Conservation (phyloP, 371 early-diverging fungal species). For the Lichtheimia corymbifera region DNA sequence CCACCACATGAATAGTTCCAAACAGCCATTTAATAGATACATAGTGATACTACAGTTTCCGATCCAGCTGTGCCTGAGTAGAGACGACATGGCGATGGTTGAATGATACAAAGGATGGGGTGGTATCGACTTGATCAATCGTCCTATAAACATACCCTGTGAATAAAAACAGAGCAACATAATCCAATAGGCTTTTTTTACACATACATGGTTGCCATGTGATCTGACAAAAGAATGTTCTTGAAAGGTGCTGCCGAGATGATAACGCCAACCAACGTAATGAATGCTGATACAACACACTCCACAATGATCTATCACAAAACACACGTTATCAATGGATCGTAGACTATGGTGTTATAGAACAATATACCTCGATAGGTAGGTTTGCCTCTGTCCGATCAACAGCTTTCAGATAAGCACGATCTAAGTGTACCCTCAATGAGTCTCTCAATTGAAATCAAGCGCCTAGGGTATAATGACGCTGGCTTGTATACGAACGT, state of each 20-base stretch:
- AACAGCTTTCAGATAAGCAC: conserved; percentile 67
- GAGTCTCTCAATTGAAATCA: not conserved
- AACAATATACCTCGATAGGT: conserved; percentile 59
- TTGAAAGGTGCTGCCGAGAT: conserved; percentile 62
- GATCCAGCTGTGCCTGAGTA: conserved; percentile 34
- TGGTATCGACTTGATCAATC: conserved; percentile 66
- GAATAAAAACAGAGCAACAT: not conserved
- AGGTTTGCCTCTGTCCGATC: conserved; percentile 52
- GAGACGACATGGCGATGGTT: conserved; percentile 55
- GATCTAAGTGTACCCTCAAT: conserved; percentile 42
- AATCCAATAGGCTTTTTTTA: not conserved
- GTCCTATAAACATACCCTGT: conserved; percentile 39
- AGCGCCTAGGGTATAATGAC: not conserved
- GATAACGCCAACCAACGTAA: conserved; percentile 40
- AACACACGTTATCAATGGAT: not conserved
- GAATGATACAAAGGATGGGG: conserved; percentile 64
- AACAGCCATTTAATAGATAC: too few species aligned
- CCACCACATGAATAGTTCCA: too few species aligned
- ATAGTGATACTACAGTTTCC: conserved; percentile 17
- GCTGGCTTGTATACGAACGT: conserved; percentile 40
- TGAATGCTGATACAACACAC: conserved; percentile 39
- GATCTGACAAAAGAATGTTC: conserved; percentile 60
- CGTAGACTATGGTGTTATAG: not conserved
- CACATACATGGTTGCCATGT: conserved; percentile 67
- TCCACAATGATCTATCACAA: conserved; percentile 36